Conservation (phyloP, 768 basidiomycete species). For the Fomitopsis serialis region DNA sequence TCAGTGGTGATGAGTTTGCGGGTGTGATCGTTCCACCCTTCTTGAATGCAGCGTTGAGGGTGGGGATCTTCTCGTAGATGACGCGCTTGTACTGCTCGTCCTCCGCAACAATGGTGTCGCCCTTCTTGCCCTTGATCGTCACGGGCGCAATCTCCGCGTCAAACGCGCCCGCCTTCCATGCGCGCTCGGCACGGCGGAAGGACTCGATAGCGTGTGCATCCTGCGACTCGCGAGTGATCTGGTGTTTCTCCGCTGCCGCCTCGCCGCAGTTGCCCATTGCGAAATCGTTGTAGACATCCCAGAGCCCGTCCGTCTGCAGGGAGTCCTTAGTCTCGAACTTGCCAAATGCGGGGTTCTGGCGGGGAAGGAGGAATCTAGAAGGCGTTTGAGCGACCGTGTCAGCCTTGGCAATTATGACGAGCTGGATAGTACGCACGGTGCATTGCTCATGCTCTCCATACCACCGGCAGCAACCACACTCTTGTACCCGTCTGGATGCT, state of each 20-base stretch:
- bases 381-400: slow-evolving; percentile 3
- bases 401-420: background rate
- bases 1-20: slow-evolving; percentile 92
- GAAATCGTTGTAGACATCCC: slow-evolving; percentile 96
- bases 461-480: slow-evolving; percentile 90
- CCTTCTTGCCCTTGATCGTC: slow-evolving; percentile 90
- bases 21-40: slow-evolving; percentile 88
- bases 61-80: slow-evolving; percentile 89
- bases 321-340: slow-evolving; percentile 87
- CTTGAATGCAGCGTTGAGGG: slow-evolving; percentile 86
- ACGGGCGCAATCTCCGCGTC: slow-evolving; percentile 86
- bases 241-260: slow-evolving; percentile 71
- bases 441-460: slow-evolving; percentile 99
- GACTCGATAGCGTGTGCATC: slow-evolving; percentile 93
- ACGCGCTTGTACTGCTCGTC: slow-evolving; percentile 99
- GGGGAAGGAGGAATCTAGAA: slow-evolving; percentile 72
- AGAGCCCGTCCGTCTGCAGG: slow-evolving; percentile 87
- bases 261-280: slow-evolving; percentile 99
- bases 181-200: slow-evolving; percentile 87
- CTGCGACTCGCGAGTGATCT: slow-evolving; percentile 81
- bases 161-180: slow-evolving; percentile 86
- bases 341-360: slow-evolving; percentile 80
- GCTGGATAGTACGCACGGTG: slow-evolving; percentile 64
- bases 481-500: slow-evolving; percentile 84
- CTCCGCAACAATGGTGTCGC: slow-evolving; percentile 82